Conservation (phyloP, 768 basidiomycete species). For the Vararia minispora region DNA sequence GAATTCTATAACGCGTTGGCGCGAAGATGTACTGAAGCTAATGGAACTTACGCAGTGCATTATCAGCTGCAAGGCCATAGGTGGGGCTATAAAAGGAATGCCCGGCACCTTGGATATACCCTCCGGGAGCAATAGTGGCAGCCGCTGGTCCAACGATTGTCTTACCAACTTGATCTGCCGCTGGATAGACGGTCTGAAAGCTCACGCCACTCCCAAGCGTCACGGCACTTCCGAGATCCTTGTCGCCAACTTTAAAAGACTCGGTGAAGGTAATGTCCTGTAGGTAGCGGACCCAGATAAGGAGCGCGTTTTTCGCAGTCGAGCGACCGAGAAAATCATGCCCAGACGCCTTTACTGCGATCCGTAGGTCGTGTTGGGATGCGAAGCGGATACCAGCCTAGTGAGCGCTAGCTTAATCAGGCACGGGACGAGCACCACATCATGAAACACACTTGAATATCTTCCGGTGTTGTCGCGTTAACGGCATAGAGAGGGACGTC, state of each 20-base stretch:
- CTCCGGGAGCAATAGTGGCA: slow-evolving; percentile 15
- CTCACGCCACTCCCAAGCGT: slow-evolving; percentile 16
- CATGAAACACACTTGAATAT: slow-evolving; percentile 12
- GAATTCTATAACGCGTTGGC: background rate
- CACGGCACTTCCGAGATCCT: slow-evolving; percentile 17
- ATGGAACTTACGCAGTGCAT: slow-evolving; percentile 13
- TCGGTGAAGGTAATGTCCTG: slow-evolving; percentile 23
- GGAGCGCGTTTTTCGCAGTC: slow-evolving; percentile 27
- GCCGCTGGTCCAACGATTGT: slow-evolving; percentile 16
- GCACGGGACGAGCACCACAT: too few relatives aligned
- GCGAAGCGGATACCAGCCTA: slow-evolving; percentile 24
- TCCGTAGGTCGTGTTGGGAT: slow-evolving; percentile 19
- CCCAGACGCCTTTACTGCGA: slow-evolving; percentile 23
- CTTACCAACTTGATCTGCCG: slow-evolving; percentile 11
- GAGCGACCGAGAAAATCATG: slow-evolving; percentile 36
- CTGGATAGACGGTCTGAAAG: slow-evolving; percentile 10
- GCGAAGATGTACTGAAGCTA: background rate
- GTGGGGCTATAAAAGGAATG: slow-evolving; percentile 15
- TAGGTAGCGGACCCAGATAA: slow-evolving; percentile 30
- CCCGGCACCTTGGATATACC: slow-evolving; percentile 17
- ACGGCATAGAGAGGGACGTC: slow-evolving; percentile 11
- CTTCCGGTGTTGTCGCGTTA: slow-evolving; percentile 7
- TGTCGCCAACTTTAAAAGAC: slow-evolving; percentile 9
- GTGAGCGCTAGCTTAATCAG: too few relatives aligned
- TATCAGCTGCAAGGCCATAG: slow-evolving; percentile 17